phyloP scores from a whole-genome alignment of 116 monocot genomes.

The Thalassia testudinum region DNA sequence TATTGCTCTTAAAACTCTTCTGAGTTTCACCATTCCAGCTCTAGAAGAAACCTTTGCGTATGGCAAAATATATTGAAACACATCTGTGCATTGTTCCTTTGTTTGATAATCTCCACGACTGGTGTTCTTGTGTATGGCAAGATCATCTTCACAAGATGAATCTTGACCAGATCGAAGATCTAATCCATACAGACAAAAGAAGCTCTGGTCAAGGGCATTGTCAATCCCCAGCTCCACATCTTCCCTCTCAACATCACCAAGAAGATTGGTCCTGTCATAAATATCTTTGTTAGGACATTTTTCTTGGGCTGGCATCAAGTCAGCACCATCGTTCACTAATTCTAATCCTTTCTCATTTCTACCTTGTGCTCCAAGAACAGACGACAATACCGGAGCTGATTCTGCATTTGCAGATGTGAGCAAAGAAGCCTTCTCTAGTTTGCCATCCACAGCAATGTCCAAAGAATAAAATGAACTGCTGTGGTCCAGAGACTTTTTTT shows the following conservation, averaged over 20 bases:
- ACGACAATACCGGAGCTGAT: slow-evolving; percentile 2
- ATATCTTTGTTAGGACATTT: slow-evolving; percentile 4
- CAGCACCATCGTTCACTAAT: slow-evolving; percentile 11
- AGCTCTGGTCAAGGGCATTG: slow-evolving; percentile 82
- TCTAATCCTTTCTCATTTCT: slow-evolving; percentile 22
- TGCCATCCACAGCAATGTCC: slow-evolving; percentile 24
- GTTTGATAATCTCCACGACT: slow-evolving; percentile 96
- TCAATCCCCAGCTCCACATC: slow-evolving; percentile 66
- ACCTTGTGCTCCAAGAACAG: slow-evolving; percentile 14
- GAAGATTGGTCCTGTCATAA: background rate
- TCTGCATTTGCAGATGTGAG: slow-evolving; percentile 17
- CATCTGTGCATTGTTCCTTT: slow-evolving; percentile 97
- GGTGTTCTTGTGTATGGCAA: slow-evolving; percentile 83
- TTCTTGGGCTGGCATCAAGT: slow-evolving; percentile 8
- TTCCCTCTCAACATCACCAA: slow-evolving; percentile 44
- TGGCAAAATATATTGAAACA: slow-evolving; percentile 92
- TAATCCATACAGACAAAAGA: slow-evolving; percentile 94
- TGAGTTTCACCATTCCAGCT: slow-evolving; percentile 83
- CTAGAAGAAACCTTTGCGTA: slow-evolving; percentile 90
- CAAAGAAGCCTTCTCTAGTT: slow-evolving; percentile 22
- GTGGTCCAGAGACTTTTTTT: background rate
- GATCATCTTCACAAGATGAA: slow-evolving; percentile 86
- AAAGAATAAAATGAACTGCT: slow-evolving; percentile 4
- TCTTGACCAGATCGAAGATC: slow-evolving; percentile 66
- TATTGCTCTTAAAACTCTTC: slow-evolving; percentile 84